phyloP scores from a whole-genome alignment of 73 alveolate species.

The Diophrys appendiculata region DNA sequence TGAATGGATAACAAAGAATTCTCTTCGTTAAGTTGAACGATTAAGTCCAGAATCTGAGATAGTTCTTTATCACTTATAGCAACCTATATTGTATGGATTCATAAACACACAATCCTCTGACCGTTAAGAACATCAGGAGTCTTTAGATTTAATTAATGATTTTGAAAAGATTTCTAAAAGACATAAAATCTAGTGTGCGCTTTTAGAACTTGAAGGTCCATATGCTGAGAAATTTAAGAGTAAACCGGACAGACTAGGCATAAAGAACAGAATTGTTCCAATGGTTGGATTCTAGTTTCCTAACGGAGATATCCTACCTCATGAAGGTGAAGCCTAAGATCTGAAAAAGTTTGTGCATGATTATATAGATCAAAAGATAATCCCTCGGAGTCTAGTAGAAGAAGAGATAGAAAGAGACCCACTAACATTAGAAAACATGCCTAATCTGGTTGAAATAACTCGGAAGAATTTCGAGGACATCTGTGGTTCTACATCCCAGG shows the following conservation, averaged over 20 bases:
- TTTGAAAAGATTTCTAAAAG: background rate
- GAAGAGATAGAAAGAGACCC: background rate
- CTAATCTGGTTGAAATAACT: background rate
- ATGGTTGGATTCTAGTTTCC: background rate
- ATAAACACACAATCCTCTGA: background rate
- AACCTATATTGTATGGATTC: background rate
- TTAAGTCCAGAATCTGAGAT: background rate
- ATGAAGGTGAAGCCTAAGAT: background rate
- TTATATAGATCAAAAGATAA: no score
- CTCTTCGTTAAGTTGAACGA: background rate
- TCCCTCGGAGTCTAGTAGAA: background rate
- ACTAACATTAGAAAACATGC: background rate
- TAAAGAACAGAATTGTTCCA: background rate
- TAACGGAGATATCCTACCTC: background rate
- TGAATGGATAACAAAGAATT: background rate
- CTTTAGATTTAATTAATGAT: background rate
- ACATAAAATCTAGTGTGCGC: background rate
- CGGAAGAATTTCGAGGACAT: background rate
- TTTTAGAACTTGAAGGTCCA: background rate
- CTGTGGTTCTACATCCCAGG: background rate
- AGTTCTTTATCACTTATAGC: no score
- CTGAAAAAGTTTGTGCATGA: no score
- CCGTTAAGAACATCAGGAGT: background rate
- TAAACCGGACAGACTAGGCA: background rate
- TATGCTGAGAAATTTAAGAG: background rate